A percentile compares a stretch with the other conserved stretches of the same genome.
Conservation (phyloP, 306 rosid species). For the Abrus precatorius region DNA sequence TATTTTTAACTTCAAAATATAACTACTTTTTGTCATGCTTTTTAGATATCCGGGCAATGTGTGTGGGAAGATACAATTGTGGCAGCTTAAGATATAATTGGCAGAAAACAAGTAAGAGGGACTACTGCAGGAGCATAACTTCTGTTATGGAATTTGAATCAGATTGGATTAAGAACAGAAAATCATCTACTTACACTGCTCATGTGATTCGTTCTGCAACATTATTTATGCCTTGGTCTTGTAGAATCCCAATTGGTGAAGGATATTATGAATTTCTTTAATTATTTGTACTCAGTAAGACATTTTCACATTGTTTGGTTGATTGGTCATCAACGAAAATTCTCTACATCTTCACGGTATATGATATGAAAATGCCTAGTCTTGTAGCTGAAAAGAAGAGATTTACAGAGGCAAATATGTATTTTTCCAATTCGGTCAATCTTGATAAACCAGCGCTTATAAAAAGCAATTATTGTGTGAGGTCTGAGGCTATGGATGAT, state of each 20-base stretch:
- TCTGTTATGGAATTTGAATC: conserved; percentile 88
- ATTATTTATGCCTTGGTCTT: conserved; percentile 89
- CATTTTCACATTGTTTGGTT: conserved; percentile 27
- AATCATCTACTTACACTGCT: conserved; percentile 74
- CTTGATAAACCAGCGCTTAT: conserved; percentile 54
- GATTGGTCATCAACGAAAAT: conserved; percentile 48
- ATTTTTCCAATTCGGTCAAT: conserved; percentile 59
- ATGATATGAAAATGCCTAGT: conserved; percentile 64
- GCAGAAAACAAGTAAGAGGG: conserved; percentile 46
- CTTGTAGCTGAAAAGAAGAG: conserved; percentile 73
- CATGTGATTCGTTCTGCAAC: conserved; percentile 82
- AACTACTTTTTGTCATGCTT: conserved; percentile 28
- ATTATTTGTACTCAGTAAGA: not conserved
- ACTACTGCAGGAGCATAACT: conserved; percentile 56
- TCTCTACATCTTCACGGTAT: conserved; percentile 42
- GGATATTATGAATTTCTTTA: conserved; percentile 79
- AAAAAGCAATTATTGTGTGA: conserved; percentile 53
- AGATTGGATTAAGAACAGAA: conserved; percentile 77
- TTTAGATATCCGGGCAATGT: conserved; percentile 69
- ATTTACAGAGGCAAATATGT: conserved; percentile 63
- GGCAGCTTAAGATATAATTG: conserved; percentile 51
- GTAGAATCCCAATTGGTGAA: conserved; percentile 86
- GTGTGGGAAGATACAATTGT: conserved; percentile 56
- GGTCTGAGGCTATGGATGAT: conserved; percentile 53
- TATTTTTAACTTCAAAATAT: not conserved